Conservation (phyloP, 768 basidiomycete species). For the Pulveroboletus sp. region DNA sequence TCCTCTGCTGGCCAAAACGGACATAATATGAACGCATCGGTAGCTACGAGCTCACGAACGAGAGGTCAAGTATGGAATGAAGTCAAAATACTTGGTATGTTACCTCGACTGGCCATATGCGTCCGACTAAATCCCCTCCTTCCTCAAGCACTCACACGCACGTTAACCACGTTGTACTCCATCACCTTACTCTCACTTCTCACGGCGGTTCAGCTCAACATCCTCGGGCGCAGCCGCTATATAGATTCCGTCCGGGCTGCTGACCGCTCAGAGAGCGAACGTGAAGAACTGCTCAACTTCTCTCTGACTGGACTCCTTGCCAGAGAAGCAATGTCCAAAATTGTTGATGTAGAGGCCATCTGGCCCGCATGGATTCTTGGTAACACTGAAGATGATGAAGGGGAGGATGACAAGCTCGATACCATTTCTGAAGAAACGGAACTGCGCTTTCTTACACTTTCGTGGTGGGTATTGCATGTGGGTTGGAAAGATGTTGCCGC, state of each 20-base stretch:
- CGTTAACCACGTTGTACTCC: slow-evolving; percentile 83
- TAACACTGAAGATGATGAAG: slow-evolving; percentile 26
- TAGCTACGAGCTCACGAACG: slow-evolving; percentile 38
- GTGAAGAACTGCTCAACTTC: slow-evolving; percentile 35
- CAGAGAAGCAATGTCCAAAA: slow-evolving; percentile 22
- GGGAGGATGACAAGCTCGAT: slow-evolving; percentile 29
- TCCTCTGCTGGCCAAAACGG: slow-evolving; percentile 31
- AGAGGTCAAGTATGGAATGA: slow-evolving; percentile 91
- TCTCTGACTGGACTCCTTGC: slow-evolving; percentile 24
- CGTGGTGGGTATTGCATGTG: slow-evolving; percentile 91
- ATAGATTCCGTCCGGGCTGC: slow-evolving; percentile 61
- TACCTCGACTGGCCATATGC: slow-evolving; percentile 13
- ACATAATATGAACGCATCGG: slow-evolving; percentile 2
- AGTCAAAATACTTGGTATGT: slow-evolving; percentile 75
- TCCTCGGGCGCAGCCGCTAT: slow-evolving; percentile 82
- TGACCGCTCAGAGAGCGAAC: slow-evolving; percentile 57
- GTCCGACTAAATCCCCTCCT: slow-evolving; percentile 4
- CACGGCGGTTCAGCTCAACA: slow-evolving; percentile 80
- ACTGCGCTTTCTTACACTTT: slow-evolving; percentile 77
- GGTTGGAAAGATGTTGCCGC: slow-evolving; percentile 86
- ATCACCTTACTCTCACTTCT: slow-evolving; percentile 83
- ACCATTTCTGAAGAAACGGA: slow-evolving; percentile 66
- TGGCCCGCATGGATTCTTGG: slow-evolving; percentile 23
- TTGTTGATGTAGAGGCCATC: slow-evolving; percentile 25
- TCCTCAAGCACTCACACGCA: slow-evolving; percentile 80